A percentile compares a stretch with the other conserved stretches of the same genome.
phyloP scores from a whole-genome alignment of 805 yeast species.

The Zygotorulaspora chibaensis region DNA sequence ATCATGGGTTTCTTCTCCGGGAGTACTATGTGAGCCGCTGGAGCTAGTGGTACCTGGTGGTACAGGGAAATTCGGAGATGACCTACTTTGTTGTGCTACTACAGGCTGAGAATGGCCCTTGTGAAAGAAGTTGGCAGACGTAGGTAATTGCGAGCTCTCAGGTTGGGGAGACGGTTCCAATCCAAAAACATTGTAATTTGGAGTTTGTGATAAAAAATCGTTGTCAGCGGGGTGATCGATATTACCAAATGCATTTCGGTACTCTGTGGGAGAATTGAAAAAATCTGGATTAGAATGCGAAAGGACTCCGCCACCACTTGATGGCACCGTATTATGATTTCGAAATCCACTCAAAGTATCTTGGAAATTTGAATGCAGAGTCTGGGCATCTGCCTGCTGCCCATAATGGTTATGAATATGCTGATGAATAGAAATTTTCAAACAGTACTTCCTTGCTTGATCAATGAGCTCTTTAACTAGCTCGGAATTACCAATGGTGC shows the following conservation, averaged over 20 bases:
- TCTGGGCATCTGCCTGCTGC: slow-evolving; percentile 32
- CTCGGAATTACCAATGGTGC: slow-evolving; percentile 49
- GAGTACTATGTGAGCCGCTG: slow-evolving; percentile 20
- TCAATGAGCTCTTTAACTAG: slow-evolving; percentile 54
- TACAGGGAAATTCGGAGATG: slow-evolving; percentile 7
- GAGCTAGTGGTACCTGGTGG: slow-evolving; percentile 18
- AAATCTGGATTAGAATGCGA: slow-evolving; percentile 2
- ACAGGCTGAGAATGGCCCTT: background rate
- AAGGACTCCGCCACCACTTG: background rate
- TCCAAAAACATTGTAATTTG: slow-evolving; percentile 21
- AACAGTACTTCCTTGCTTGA: slow-evolving; percentile 53
- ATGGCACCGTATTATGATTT: background rate
- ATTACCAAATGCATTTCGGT: slow-evolving; percentile 4
- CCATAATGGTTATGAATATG: slow-evolving; percentile 78
- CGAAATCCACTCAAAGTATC: slow-evolving; percentile 3
- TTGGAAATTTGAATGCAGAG: slow-evolving; percentile 2
- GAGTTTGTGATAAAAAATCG: slow-evolving; percentile 24
- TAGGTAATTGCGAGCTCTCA: slow-evolving; percentile 2
- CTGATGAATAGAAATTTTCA: slow-evolving; percentile 72
- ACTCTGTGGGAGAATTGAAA: slow-evolving; percentile 11
- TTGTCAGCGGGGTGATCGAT: slow-evolving; percentile 4
- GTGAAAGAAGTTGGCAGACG: background rate
- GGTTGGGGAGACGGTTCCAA: slow-evolving; percentile 17
- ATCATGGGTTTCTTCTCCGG: slow-evolving; percentile 36
- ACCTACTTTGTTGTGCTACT: slow-evolving; percentile 2